These are phyloP conservation scores for Wallacemonas rigidus DNA, from an alignment of 208 protist species.

Conservation along the genomic window DNA sequence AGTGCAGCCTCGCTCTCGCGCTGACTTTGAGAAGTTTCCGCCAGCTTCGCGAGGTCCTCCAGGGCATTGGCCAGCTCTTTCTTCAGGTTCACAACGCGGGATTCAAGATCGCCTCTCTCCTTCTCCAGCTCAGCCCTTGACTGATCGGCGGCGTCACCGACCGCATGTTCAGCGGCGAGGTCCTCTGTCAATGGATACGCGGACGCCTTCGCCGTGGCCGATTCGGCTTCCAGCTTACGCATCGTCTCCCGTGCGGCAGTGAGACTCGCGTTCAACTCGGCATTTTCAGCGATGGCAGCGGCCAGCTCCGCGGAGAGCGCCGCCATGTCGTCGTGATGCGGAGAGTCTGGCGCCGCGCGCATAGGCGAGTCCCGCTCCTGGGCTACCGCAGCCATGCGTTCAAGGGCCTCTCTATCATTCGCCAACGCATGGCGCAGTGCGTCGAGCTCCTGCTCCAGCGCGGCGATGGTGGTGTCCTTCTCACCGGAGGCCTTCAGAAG, in stretches of 20 bases:
- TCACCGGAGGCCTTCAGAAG: conserved; percentile 12
- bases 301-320: conserved; percentile 20
- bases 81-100: conserved; percentile 22
- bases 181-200: neutral
- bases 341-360: neutral
- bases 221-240: conserved; percentile 16
- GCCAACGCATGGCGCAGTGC: conserved; percentile 21
- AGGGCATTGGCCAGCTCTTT: conserved; percentile 33
- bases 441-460: conserved; percentile 22
- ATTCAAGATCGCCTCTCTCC: conserved; percentile 6
- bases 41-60: conserved; percentile 10
- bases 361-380: conserved; percentile 3
- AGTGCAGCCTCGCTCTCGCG: neutral
- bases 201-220: conserved; percentile 9
- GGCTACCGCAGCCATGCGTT: neutral
- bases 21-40: neutral
- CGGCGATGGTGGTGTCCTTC: conserved; percentile 25
- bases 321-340: conserved; percentile 3
- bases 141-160: no score
- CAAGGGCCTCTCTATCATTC: conserved; percentile 15
- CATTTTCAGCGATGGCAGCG: neutral
- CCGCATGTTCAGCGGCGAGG: neutral
- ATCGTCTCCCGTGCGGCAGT: conserved; percentile 18
- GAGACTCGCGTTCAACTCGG: neutral
- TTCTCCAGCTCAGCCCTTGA: neutral